phyloP scores from a whole-genome alignment of 2,329 filamentous ascomycete species.

The Chaetothyriales sp. region DNA sequence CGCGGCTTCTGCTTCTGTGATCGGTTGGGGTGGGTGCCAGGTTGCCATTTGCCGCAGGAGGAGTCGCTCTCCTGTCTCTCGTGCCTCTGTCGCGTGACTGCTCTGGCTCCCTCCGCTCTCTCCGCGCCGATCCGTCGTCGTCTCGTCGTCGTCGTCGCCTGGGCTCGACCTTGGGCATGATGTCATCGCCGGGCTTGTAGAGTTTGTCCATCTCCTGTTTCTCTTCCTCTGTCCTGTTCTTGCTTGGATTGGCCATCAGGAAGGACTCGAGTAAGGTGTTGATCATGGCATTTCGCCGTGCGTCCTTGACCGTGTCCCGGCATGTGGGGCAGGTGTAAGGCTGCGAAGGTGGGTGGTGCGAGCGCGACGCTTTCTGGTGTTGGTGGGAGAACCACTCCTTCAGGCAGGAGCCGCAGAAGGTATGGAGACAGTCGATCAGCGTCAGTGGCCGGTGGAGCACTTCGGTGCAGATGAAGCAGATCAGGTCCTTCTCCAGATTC shows the following conservation, averaged over 20 bases:
- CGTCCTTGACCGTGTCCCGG: slow-evolving; percentile 70
- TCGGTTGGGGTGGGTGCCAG: slow-evolving; percentile 1
- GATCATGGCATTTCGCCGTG: slow-evolving; percentile 78
- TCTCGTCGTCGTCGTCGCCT: slow-evolving; percentile 35
- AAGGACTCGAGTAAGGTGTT: slow-evolving; percentile 84
- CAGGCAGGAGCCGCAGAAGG: slow-evolving; percentile 86
- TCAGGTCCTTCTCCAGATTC: slow-evolving; percentile 85
- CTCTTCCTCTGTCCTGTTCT: slow-evolving; percentile 54
- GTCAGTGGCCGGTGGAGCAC: slow-evolving; percentile 82
- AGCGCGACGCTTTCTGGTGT: slow-evolving; percentile 38
- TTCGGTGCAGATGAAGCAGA: slow-evolving; percentile 95
- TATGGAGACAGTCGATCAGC: slow-evolving; percentile 83
- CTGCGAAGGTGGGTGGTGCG: slow-evolving; percentile 22
- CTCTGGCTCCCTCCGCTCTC: slow-evolving; percentile 53
- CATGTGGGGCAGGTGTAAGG: slow-evolving; percentile 86
- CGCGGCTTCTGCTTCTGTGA: slow-evolving; percentile 26
- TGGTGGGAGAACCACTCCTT: slow-evolving; percentile 93
- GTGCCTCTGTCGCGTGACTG: slow-evolving; percentile 48
- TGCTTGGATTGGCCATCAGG: slow-evolving; percentile 61
- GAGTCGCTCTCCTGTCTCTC: slow-evolving; percentile 18
- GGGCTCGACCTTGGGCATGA: slow-evolving; percentile 49
- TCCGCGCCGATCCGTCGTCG: slow-evolving; percentile 34
- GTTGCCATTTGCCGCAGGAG: slow-evolving; percentile 8
- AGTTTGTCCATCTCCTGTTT: slow-evolving; percentile 58
- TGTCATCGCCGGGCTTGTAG: slow-evolving; percentile 68